Conservation (phyloP, 352 stramenopile species). For the Phytophthora cactorum region DNA sequence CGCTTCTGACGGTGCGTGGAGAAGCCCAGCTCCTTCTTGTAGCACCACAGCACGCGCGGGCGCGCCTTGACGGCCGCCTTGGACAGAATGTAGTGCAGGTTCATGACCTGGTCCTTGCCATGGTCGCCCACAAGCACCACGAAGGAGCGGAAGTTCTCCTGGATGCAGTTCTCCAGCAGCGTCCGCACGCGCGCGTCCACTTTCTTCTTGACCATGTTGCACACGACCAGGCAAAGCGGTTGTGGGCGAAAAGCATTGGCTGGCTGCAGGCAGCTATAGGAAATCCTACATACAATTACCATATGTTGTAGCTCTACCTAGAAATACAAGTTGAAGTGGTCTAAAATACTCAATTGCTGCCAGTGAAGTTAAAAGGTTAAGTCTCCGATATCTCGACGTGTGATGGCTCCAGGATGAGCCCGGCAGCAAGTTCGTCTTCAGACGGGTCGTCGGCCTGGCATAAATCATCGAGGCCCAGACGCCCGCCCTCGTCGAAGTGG, state of each 20-base stretch:
- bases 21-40: slow-evolving; percentile 99
- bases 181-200: slow-evolving; percentile 97
- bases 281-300: slow-evolving; percentile 12
- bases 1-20: slow-evolving; percentile 96
- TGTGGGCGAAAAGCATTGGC: slow-evolving; percentile 30
- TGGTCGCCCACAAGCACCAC: slow-evolving; percentile 99
- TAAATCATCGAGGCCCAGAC: slow-evolving; percentile 55
- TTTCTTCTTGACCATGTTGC: slow-evolving; percentile 98
- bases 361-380: background rate
- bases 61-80: slow-evolving; percentile 95
- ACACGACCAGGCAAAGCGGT: slow-evolving; percentile 9
- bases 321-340: slow-evolving; percentile 10
- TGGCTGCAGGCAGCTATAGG: slow-evolving; percentile 15
- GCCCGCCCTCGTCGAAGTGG: slow-evolving; percentile 53
- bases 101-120: slow-evolving; percentile 99
- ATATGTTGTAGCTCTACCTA: slow-evolving; percentile 13
- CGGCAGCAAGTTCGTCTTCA: slow-evolving; percentile 40
- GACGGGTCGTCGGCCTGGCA: slow-evolving; percentile 44
- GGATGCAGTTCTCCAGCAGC: slow-evolving; percentile 97
- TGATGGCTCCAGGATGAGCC: slow-evolving; percentile 15
- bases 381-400: slow-evolving; percentile 4
- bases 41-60: slow-evolving; percentile 99
- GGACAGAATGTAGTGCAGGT: slow-evolving; percentile 98
- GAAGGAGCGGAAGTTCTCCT: slow-evolving; percentile 96
- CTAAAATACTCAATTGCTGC: slow-evolving; percentile 2